Evolutionary conservation across 75 land plant genomes (phyloP), one percentile per base, ranked within the genome.

Genomic region (Pinus albicaulis): DNA sequence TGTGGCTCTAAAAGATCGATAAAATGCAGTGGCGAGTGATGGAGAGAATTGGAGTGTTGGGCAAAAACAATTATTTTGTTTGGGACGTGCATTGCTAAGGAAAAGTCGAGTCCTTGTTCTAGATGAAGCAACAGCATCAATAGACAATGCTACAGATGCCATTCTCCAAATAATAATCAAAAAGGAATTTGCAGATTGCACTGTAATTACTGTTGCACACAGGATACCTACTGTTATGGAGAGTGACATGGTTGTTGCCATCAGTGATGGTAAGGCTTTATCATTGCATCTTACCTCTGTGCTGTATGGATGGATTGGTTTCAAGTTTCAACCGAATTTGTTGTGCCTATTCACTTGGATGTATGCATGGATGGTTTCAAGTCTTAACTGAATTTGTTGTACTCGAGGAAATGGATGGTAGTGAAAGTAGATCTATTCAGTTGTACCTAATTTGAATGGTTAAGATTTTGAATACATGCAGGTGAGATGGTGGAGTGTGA

Each of bases 171-270:
- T 52, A 20, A 36, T 64, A 26, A 82, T 82, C 26, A 72, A 77
- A 7, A 23, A 31, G 16, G 84, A 79, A 48, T 84, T 84, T 71
- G 41, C 80, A 5, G 31, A 31, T 31, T 31, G 31, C 31, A 31
- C 31, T 31, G 31, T 31, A 31, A 31, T 31, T 31, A 31, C 31
- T 31, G 31, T 31, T 31, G 31, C 31, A 31, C 31, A 31, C 31
- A 31, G 31, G 73, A 81, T 31, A 74, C 85, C 80, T 28, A 84
- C 86, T 22, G 85, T 84, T 25, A 75, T 84, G 59, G 86, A 84
- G 60, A 72, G 80, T 74, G 80, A 77, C 34, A 84, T 77, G 85
- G 76, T 84, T 56, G 24, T 84, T 64, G 77, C 80, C 26, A 84
- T 84, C 58, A 60, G 58, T 59, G 86, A 84, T 59, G 86, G 86